Base-by-base conservation (phyloP, 345 rosid species). In the Draba incana region DNA sequence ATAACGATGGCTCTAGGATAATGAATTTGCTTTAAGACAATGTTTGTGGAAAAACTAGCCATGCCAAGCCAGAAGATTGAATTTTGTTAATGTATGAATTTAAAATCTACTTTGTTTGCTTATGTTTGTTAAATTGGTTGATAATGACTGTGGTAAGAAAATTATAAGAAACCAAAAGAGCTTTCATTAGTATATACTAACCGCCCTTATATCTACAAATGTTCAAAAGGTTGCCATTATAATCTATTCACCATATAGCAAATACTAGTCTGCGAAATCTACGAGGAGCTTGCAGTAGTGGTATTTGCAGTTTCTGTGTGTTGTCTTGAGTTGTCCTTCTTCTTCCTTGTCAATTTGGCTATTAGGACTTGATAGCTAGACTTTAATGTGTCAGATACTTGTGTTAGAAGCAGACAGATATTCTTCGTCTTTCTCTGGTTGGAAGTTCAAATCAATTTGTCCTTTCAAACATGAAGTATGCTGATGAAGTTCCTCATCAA, bases 391-490 rank as follows among this genome's bases (percentile, higher is more conserved):
- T 81, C 77, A 73, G 61, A 67, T 51, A 37, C 79, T 78, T 53
- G 86, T 62, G 66, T 85, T 85, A 2, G 88, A 79, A 62, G 79
- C 79, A 15, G 90, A 89, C 8, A 85, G 81, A 6, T 80, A 66
- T 66, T 88, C 98, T 50, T 88, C 99, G 64, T 94, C 97, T 43
- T 86, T 69, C 82, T 87, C 96, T 9, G 99, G 99, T 76, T 86
- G 91, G 73, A 89, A 89, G 71, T 94, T 94, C 66, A 94, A 82
- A 81, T 94, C 98, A 37, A 94, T 84, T 74, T 84, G 90, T 49
- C 86, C 84, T 75, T 84, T 92, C 62, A 84, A 85, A 48, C 89
- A 86, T 2, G 86, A 82, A 60, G 70, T 31, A 60, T 57, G 79
- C 59, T 77, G 81, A 12, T 66, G 41, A 53, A 66, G 75, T 38